Evolutionary conservation across 108 stramenopile genomes (phyloP).

Genomic region (Pseudonitzschia multistriata): DNA sequence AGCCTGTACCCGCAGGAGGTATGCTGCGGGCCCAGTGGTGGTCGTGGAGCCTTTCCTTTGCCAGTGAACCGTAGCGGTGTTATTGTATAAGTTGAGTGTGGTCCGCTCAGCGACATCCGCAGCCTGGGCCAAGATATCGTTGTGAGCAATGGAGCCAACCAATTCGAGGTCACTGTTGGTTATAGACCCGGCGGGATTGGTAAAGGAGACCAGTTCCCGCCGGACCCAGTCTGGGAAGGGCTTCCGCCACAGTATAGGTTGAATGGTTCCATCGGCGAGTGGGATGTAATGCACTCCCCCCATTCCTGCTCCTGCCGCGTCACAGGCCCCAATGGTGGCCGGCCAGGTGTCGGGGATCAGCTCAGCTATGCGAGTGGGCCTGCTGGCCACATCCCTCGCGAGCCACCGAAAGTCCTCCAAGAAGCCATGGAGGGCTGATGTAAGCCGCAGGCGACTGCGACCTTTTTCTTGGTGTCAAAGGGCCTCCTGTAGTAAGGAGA

Average conservation of each 20-base stretch:
- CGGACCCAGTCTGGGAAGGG: slow-evolving; percentile 31
- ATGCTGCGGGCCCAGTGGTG: too few species aligned
- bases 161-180: slow-evolving; percentile 46
- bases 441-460: slow-evolving; percentile 6
- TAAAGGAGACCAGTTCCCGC: not conserved
- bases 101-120: slow-evolving; percentile 5
- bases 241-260: slow-evolving; percentile 44
- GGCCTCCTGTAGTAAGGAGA: too few species aligned
- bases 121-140: slow-evolving; percentile 33
- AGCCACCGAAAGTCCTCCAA: slow-evolving; percentile 27
- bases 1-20: too few species aligned
- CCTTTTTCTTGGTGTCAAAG: too few species aligned
- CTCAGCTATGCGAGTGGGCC: slow-evolving; percentile 39
- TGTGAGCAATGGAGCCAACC: slow-evolving; percentile 38
- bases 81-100: too few species aligned
- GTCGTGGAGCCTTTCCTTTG: too few species aligned
- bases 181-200: slow-evolving; percentile 31
- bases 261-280: not conserved
- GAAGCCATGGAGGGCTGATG: slow-evolving; percentile 5
- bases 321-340: slow-evolving; percentile 14
- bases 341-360: slow-evolving; percentile 31
- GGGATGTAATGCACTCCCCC: slow-evolving; percentile 19
- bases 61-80: too few species aligned
- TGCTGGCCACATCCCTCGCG: not conserved
- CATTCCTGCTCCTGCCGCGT: slow-evolving; percentile 29